Percentiles rank a stretch among this genome's conserved stretches.
Evolutionary conservation across 1,284 basidiomycete genomes (phyloP).

Genomic region (Ustilago shanxiensis): DNA sequence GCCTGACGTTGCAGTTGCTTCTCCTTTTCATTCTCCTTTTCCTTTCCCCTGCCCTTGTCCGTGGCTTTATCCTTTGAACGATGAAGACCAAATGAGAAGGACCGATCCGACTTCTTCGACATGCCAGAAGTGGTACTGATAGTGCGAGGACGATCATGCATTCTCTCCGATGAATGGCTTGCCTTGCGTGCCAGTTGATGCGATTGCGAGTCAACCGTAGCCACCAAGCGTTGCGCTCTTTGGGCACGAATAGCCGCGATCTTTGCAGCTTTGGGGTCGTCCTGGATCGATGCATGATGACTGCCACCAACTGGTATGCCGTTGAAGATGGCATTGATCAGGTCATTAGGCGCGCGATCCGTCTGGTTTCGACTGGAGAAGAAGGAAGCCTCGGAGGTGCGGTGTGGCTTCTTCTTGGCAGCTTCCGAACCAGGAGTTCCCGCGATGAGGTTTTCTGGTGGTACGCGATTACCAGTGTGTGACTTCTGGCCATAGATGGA

Average conservation of each 20-base stretch:
- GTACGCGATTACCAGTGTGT: constrained; percentile 40
- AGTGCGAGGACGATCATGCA: constrained; percentile 21
- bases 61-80: constrained; percentile 26
- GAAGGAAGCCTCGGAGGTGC: constrained; percentile 16
- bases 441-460: constrained; percentile 36
- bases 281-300: constrained; percentile 15
- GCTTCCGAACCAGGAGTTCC: constrained; percentile 19
- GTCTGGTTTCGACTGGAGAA: constrained; percentile 37
- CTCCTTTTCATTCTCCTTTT: constrained; percentile 16
- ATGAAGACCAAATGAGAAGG: constrained; percentile 34
- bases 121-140: constrained; percentile 29
- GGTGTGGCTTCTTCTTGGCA: constrained; percentile 15
- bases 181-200: constrained; percentile 7
- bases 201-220: constrained; percentile 6
- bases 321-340: constrained; percentile 58
- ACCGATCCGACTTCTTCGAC: constrained; percentile 47
- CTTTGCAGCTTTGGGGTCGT: constrained; percentile 15
- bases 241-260: constrained; percentile 6
- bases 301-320: constrained; percentile 46
- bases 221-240: constrained; percentile 8
- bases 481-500: constrained; percentile 41
- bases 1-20: constrained; percentile 4
- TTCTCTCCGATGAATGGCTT: constrained; percentile 20
- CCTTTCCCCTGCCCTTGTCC: constrained; percentile 21
- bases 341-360: constrained; percentile 52